These are phyloP conservation scores for Phytophthora cryptogea DNA, from an alignment of 352 stramenopile genomes.

Conservation along the genomic window DNA sequence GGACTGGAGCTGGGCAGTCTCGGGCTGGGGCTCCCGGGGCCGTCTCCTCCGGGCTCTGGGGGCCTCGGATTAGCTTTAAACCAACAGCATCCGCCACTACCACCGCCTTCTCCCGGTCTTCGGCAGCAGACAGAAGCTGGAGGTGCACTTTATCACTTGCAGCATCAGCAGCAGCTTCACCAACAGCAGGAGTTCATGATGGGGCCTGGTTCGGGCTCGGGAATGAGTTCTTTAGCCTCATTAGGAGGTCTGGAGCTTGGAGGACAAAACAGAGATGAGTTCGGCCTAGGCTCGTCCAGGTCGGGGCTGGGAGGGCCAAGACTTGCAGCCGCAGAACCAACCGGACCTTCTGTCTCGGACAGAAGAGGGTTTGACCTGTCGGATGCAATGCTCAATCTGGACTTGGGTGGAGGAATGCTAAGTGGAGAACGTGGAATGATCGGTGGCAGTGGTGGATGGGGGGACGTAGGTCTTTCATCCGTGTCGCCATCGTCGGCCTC, in stretches of 20 bases:
- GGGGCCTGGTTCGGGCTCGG: slow-evolving; percentile 5
- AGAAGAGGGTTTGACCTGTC: slow-evolving; percentile 43
- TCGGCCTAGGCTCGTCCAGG: slow-evolving; percentile 14
- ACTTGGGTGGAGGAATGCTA: slow-evolving; percentile 25
- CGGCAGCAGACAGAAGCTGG: slow-evolving; percentile 13
- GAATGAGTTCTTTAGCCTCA: slow-evolving; percentile 22
- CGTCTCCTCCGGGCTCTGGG: slow-evolving; percentile 15
- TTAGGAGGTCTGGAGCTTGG: slow-evolving; percentile 27
- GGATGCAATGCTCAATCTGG: slow-evolving; percentile 47
- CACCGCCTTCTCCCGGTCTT: slow-evolving; percentile 23
- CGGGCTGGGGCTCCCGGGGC: slow-evolving; percentile 14
- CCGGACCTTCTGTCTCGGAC: slow-evolving; percentile 13
- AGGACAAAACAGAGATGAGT: slow-evolving; percentile 14
- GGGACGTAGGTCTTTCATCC: slow-evolving; percentile 25
- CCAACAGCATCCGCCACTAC: slow-evolving; percentile 23
- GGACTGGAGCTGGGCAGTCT: slow-evolving; percentile 25
- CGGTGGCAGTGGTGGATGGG: slow-evolving; percentile 12
- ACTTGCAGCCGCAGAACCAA: slow-evolving; percentile 10
- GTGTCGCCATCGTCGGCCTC: slow-evolving; percentile 32
- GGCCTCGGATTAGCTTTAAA: slow-evolving; percentile 16
- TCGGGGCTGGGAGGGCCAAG: slow-evolving; percentile 4
- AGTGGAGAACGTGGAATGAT: slow-evolving; percentile 12
- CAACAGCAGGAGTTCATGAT: slow-evolving; percentile 34
- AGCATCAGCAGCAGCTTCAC: slow-evolving; percentile 51
- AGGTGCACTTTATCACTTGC: slow-evolving; percentile 42